Conservation (phyloP, 352 stramenopile species). For the Pythium brachiatum region DNA sequence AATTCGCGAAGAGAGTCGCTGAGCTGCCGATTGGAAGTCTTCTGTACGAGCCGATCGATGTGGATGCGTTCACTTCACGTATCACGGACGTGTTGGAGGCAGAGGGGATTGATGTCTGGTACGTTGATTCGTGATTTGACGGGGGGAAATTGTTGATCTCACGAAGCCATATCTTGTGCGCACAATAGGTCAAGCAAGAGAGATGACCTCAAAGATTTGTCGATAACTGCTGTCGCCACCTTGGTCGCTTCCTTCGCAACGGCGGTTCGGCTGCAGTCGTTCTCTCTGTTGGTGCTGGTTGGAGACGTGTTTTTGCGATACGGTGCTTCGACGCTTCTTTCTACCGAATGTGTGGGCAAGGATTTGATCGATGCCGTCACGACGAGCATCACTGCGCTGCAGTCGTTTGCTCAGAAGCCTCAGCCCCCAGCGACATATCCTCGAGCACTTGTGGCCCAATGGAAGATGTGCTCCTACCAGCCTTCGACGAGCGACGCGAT, state of each 20-base stretch:
- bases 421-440: slow-evolving; percentile 52
- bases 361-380: not conserved
- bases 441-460: slow-evolving; percentile 54
- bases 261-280: slow-evolving; percentile 62
- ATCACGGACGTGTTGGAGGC: slow-evolving; percentile 24
- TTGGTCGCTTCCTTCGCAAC: slow-evolving; percentile 45
- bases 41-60: slow-evolving; percentile 65
- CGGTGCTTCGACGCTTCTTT: slow-evolving; percentile 1
- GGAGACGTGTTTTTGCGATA: slow-evolving; percentile 32
- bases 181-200: slow-evolving; percentile 1
- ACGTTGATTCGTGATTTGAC: slow-evolving; percentile 6
- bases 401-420: slow-evolving; percentile 23
- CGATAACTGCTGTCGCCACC: slow-evolving; percentile 30
- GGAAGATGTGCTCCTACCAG: slow-evolving; percentile 63
- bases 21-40: slow-evolving; percentile 55
- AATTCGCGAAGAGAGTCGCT: slow-evolving; percentile 47
- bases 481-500: slow-evolving; percentile 68
- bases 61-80: slow-evolving; percentile 34
- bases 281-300: slow-evolving; percentile 46
- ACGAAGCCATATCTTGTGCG: not conserved
- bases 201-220: slow-evolving; percentile 3
- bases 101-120: slow-evolving; percentile 26
- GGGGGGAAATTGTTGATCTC: not conserved
- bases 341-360: not conserved
- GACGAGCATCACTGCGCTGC: slow-evolving; percentile 21